Conservation (phyloP, 805 yeast species). For the Cyberlindnera americana region DNA sequence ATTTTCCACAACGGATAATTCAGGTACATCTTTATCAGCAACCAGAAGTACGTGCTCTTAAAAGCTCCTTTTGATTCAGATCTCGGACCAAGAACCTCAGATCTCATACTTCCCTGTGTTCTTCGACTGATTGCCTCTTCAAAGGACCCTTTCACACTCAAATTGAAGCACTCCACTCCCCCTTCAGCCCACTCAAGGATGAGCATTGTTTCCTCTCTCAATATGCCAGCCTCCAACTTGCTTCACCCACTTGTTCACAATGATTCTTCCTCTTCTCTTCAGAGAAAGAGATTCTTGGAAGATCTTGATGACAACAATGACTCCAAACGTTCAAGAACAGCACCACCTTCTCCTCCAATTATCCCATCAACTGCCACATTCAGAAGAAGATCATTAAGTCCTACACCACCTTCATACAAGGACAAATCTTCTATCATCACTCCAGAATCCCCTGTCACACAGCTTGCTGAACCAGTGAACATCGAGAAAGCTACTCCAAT, state of each 20-base stretch:
- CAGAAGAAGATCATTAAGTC: slow-evolving; percentile 24
- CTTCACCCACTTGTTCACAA: slow-evolving; percentile 11
- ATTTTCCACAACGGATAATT: too few relatives aligned
- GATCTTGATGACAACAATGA: slow-evolving; percentile 18
- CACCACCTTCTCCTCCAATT: slow-evolving; percentile 43
- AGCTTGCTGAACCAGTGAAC: slow-evolving; percentile 11
- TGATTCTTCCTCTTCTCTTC: slow-evolving; percentile 7
- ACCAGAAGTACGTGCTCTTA: not conserved
- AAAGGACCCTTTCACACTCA: not conserved
- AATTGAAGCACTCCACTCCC: slow-evolving; percentile 2
- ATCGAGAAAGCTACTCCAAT: slow-evolving; percentile 27
- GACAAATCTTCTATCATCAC: slow-evolving; percentile 2
- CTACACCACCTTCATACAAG: slow-evolving; percentile 7
- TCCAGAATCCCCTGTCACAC: slow-evolving; percentile 15
- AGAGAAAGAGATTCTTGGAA: slow-evolving; percentile 27
- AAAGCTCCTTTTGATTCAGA: too few relatives aligned
- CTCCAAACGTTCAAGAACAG: slow-evolving; percentile 40
- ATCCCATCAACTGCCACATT: slow-evolving; percentile 1
- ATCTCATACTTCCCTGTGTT: too few relatives aligned
- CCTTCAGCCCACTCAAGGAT: slow-evolving; percentile 4
- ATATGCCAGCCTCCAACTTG: slow-evolving; percentile 12
- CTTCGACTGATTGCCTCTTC: not conserved
- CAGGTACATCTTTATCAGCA: too few relatives aligned
- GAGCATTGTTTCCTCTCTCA: slow-evolving; percentile 14
- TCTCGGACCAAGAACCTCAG: too few relatives aligned